phyloP scores from a whole-genome alignment of 352 stramenopile species.

The Phytophthora palmivora region DNA sequence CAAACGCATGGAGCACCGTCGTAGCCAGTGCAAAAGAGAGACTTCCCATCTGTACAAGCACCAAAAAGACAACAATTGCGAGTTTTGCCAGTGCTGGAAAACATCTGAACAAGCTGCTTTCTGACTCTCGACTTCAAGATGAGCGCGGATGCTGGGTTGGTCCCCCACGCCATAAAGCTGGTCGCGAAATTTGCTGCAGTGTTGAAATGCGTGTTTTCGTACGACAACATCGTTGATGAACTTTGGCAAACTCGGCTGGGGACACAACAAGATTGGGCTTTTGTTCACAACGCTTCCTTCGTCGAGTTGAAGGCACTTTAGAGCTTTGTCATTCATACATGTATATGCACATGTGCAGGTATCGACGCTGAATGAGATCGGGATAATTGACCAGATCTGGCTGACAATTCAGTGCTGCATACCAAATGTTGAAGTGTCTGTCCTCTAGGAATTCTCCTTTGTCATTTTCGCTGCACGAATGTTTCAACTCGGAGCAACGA shows the following conservation, averaged over 20 bases:
- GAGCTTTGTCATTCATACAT: too few species aligned
- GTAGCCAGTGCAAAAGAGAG: conserved; percentile 28
- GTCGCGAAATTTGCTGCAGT: conserved; percentile 14
- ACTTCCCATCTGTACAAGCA: conserved; percentile 23
- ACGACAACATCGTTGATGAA: conserved; percentile 5
- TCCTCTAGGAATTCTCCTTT: conserved; percentile 3
- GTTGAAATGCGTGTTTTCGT: conserved; percentile 11
- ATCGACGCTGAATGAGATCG: background rate
- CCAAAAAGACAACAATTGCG: conserved; percentile 19
- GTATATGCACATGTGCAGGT: too few species aligned
- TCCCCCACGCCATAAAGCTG: conserved; percentile 14
- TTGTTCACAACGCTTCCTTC: background rate
- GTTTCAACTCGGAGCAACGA: too few species aligned
- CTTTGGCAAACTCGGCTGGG: conserved; percentile 9
- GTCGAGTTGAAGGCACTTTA: background rate
- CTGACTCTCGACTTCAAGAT: conserved; percentile 21
- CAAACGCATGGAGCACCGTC: conserved; percentile 31
- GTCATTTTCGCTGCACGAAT: conserved; percentile 27
- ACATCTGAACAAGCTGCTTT: conserved; percentile 11
- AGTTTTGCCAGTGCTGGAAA: conserved; percentile 13
- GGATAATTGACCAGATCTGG: background rate
- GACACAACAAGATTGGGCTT: background rate
- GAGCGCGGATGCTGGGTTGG: conserved; percentile 4
- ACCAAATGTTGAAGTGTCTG: conserved; percentile 31
- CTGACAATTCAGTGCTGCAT: too few species aligned